Evolutionary conservation across 1,139 yeast species (phyloP), one percentile per base, ranked within the genome.

Genomic region (Geotrichum restrictum): DNA sequence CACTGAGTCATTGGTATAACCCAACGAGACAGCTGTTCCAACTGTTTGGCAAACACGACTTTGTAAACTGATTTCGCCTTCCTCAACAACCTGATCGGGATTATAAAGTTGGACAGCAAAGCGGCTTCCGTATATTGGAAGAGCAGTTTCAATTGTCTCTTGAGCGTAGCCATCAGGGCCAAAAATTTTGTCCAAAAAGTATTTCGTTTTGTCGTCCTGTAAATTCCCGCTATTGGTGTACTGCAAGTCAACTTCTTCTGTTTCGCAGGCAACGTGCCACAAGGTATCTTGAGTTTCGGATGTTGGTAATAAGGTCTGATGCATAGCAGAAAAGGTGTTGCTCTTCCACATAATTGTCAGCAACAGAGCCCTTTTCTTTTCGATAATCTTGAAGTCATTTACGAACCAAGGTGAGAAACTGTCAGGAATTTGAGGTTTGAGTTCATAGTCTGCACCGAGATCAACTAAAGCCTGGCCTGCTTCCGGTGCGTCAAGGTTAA

Each of bases 301-400:
- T n/a, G 39, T 16, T 18, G 49, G 48, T 3, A 53, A 38, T 10
- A 45, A 47, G 11, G 44, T 41, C 36, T 50, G 61, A 53, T 75
- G 74, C 27, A 79, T 63, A 24, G 75, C 69, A 3, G 83, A 77
- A 1, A 80, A 73, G 1, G 79, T 77, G 57, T 83, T 83, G 55
- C 86, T 80, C 60, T 83, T 83, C 87, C 87, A 82, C 40, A 83
- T 69, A 1, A 80, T 69, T 62, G 72, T 67, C 5, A 76, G 58
- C 45, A 51, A 56, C 43, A 62, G 42, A 24, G 51, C 48, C 52
- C 68, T 66, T 18, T 56, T 57, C 56, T 73, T 39, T 1, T 49
- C 49, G 2, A 33, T 34, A 13, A 48, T 21, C 43, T 52, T 60
- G 59, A 67, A 68, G 54, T 69, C 78, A 29, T 71, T 68, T 29